Evolutionary conservation across 2,329 filamentous ascomycete species (phyloP).

Genomic region (Moelleriella libera): DNA sequence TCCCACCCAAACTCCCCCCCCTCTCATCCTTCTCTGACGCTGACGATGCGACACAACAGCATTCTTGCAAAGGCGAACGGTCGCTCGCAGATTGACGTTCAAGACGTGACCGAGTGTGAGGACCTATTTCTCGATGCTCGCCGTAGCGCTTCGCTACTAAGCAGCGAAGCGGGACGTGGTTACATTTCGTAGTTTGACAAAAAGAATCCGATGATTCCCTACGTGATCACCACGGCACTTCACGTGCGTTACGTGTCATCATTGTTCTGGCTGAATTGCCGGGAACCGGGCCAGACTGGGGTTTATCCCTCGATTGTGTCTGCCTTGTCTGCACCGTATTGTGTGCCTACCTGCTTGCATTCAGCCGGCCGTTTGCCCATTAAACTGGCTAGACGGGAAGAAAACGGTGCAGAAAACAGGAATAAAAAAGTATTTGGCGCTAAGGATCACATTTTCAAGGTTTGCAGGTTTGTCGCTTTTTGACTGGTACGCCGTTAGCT

Average conservation of each 20-base stretch:
- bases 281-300: no score
- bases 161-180: slow-evolving; percentile 44
- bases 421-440: neutral
- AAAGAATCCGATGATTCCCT: neutral
- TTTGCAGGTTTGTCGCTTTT: neutral
- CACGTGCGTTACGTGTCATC: no score
- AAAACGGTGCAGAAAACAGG: neutral
- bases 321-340: neutral
- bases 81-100: slow-evolving; percentile 59
- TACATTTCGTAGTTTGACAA: slow-evolving; percentile 42
- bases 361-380: no score
- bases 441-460: neutral
- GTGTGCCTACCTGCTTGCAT: neutral
- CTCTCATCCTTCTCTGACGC: no score
- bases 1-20: no score
- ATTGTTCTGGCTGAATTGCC: no score
- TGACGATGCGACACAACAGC: slow-evolving; percentile 28
- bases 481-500: neutral
- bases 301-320: neutral
- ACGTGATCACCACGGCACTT: neutral
- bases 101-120: slow-evolving; percentile 69
- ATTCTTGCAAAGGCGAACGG: slow-evolving; percentile 82
- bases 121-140: slow-evolving; percentile 73
- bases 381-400: neutral
- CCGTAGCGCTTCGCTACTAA: slow-evolving; percentile 59